Evolutionary conservation across 1,284 basidiomycete species (phyloP), one percentile per base, ranked within the genome.

Genomic region (Golubevia pallescens): DNA sequence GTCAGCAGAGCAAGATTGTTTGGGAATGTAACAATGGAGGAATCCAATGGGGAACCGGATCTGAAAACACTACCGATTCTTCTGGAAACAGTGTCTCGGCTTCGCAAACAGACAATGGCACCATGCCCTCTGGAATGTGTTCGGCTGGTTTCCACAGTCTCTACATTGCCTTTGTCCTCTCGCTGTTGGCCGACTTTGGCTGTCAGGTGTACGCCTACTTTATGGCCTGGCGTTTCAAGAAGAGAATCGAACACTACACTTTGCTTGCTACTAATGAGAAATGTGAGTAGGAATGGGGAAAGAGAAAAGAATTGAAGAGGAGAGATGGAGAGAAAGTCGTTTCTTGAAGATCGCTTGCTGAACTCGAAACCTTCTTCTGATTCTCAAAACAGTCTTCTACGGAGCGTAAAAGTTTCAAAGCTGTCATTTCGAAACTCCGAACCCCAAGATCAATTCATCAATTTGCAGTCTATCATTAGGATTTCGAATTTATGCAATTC

Each of bases 1-100:
- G 77, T 7, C 66, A 78, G 64, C 78, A 80, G n/a, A n/a, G n/a
- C 86, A 90, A 92, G 75, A 91, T 93, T 74, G 80, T 88, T 59
- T 93, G 92, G 91, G 91, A 92, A 86, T 92, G 92, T 84, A 88
- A 89, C 77, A 90, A 93, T 72, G 92, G 91, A 38, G 91, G 91
- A 3, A 89, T 90, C 75, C 87, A 90, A 6, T 92, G 90, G 90
- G 87, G 88, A n/a, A 86, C 85, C n/a, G 86, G 86, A 63, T 87
- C 88, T 77, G 81, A 83, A 57, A 87, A 84, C 60, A 85, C 87
- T 53, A 85, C 86, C 28, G 81, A 87, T 24, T 56, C 54, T 21
- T 57, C 58, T 38, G 57, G 63, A 34, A 58, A 57, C 21, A 51
- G 32, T 8, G 63, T 86, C n/a, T n/a, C n/a, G n/a, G n/a, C n/a